Evolutionary conservation across 2,329 filamentous ascomycete species (phyloP).

Genomic region (Leptodontidium sp.): DNA sequence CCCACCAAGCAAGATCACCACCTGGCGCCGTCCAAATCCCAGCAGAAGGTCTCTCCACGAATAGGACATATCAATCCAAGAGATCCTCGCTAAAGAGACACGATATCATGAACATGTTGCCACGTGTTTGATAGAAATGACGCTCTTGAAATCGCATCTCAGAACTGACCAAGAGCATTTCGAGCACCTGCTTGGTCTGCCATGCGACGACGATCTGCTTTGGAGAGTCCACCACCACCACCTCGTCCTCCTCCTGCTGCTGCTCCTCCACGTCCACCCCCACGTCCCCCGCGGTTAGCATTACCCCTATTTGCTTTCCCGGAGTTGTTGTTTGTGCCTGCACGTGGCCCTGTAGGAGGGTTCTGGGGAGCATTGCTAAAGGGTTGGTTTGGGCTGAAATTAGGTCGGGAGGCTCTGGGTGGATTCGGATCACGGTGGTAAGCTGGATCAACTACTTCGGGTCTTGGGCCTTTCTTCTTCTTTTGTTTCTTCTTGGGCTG

Average conservation of each 20-base stretch:
- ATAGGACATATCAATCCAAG: too few relatives aligned
- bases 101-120: background rate
- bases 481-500: background rate
- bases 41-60: background rate
- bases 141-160: background rate
- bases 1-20: background rate
- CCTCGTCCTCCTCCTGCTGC: background rate
- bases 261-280: background rate
- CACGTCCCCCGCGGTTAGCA: background rate
- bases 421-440: background rate
- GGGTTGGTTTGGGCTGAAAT: background rate
- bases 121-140: background rate
- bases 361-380: background rate
- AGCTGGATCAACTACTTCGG: background rate
- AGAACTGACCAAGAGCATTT: background rate
- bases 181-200: constrained; percentile 9
- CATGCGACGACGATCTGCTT: constrained; percentile 9
- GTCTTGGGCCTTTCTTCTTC: background rate
- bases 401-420: constrained; percentile 9
- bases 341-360: constrained; percentile 1
- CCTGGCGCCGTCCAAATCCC: too few relatives aligned
- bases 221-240: background rate
- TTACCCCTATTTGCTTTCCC: background rate
- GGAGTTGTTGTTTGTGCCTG: background rate
- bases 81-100: background rate